Evolutionary conservation across 306 rosid species (phyloP).

Genomic region (Rubus parviflorus): DNA sequence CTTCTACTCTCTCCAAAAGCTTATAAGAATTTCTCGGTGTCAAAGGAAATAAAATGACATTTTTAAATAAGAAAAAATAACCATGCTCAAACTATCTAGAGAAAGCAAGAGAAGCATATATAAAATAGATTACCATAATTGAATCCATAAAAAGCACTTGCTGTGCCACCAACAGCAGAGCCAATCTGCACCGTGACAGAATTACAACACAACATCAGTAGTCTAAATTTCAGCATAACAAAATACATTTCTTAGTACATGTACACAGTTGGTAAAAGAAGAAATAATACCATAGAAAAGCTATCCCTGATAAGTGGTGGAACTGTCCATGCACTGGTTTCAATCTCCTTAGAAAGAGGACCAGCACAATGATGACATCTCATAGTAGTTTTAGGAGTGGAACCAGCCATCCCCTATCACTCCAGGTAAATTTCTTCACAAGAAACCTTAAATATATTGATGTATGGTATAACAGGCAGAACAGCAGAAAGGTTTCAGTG

Average conservation of each 20-base stretch:
- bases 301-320: slow-evolving; percentile 74
- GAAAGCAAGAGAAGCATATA: not conserved
- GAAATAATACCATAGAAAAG: slow-evolving; percentile 70
- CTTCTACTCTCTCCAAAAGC: not conserved
- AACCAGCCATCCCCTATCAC: slow-evolving; percentile 17
- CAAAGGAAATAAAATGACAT: not conserved
- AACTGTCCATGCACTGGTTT: slow-evolving; percentile 74
- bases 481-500: not conserved
- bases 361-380: slow-evolving; percentile 87
- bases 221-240: not conserved
- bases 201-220: not conserved
- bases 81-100: not conserved
- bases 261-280: not conserved
- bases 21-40: not conserved
- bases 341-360: slow-evolving; percentile 77
- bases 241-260: not conserved
- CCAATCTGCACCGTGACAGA: slow-evolving; percentile 58
- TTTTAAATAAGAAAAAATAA: not conserved
- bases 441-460: not conserved
- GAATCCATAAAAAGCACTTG: slow-evolving; percentile 96
- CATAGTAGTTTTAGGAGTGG: slow-evolving; percentile 16
- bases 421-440: not conserved
- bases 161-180: slow-evolving; percentile 88
- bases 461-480: not conserved
- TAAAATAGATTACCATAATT: slow-evolving; percentile 55